These are phyloP conservation scores for Skeletonema marinoi DNA, from an alignment of 108 stramenopile species.

Conservation along the genomic window DNA sequence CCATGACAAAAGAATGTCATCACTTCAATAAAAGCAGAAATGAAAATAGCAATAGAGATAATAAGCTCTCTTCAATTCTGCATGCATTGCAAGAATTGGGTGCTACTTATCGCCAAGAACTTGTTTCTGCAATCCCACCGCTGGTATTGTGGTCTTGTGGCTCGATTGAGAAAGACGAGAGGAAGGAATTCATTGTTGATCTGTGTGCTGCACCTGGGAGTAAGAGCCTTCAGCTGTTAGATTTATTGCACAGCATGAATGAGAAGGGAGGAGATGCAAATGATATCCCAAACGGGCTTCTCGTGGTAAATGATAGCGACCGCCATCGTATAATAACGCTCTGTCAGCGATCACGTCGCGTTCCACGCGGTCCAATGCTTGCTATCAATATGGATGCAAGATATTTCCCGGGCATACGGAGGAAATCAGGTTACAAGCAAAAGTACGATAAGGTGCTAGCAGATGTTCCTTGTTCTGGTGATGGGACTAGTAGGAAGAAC, in stretches of 20 bases:
- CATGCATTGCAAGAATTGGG: conserved; percentile 15
- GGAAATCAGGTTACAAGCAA: conserved; percentile 15
- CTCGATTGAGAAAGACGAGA: background rate
- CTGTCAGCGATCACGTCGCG: conserved; percentile 79
- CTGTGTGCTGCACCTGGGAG: conserved; percentile 96
- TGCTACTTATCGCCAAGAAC: conserved; percentile 80
- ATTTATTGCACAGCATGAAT: conserved; percentile 53
- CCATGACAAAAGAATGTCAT: conserved; percentile 5
- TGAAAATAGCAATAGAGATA: background rate
- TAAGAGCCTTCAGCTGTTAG: conserved; percentile 94
- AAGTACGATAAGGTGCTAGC: conserved; percentile 90
- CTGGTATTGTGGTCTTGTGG: conserved; percentile 71
- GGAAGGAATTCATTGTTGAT: conserved; percentile 13
- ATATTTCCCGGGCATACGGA: conserved; percentile 59
- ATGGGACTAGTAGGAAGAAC: conserved; percentile 94
- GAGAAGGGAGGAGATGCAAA: conserved; percentile 5
- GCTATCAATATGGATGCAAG: conserved; percentile 63
- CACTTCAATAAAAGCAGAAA: background rate
- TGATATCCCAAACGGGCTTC: conserved; percentile 62
- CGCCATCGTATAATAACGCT: conserved; percentile 92
- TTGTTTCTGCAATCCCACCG: conserved; percentile 95
- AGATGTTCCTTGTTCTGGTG: conserved; percentile 97
- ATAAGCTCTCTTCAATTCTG: background rate
- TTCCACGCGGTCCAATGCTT: conserved; percentile 26
- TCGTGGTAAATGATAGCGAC: conserved; percentile 94